Conservation (phyloP, 2,329 filamentous ascomycete genomes). For the Ophiocordyceps sinensis region DNA sequence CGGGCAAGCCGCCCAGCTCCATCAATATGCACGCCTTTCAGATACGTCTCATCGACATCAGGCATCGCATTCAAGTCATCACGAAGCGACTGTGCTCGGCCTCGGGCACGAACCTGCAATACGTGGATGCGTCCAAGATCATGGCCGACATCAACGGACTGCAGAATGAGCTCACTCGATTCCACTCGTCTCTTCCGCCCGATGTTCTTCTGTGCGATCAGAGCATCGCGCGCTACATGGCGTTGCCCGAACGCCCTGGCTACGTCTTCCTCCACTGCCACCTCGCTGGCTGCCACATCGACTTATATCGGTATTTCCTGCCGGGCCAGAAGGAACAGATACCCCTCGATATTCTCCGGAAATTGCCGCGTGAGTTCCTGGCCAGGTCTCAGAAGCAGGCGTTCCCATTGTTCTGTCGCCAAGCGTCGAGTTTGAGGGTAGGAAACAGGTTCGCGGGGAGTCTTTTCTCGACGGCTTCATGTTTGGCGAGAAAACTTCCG, state of each 20-base stretch:
- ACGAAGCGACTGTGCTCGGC: conserved; percentile 12
- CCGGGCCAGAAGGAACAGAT: conserved; percentile 19
- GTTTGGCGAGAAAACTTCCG: no score
- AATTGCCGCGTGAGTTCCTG: conserved; percentile 21
- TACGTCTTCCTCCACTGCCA: conserved; percentile 23
- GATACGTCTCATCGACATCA: conserved; percentile 19
- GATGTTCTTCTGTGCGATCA: conserved; percentile 18
- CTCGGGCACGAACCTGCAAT: conserved; percentile 6
- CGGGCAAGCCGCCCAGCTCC: conserved; percentile 8
- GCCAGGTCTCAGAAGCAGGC: conserved; percentile 22
- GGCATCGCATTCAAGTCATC: conserved; percentile 20
- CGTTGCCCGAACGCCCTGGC: conserved; percentile 15
- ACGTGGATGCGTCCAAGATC: conserved; percentile 20
- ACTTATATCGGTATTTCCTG: conserved; percentile 24
- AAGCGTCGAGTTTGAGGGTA: no score
- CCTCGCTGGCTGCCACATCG: conserved; percentile 21
- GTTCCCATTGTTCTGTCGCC: no score
- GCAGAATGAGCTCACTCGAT: conserved; percentile 21
- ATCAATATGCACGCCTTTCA: conserved; percentile 19
- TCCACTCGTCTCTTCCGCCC: conserved; percentile 20
- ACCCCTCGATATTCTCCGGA: conserved; percentile 16
- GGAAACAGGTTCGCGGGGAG: no score
- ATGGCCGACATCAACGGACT: conserved; percentile 21
- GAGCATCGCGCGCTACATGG: conserved; percentile 17
- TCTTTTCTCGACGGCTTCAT: no score